These are phyloP conservation scores for Scheffersomyces lignosus DNA, from an alignment of 805 yeast species.

Conservation along the genomic window DNA sequence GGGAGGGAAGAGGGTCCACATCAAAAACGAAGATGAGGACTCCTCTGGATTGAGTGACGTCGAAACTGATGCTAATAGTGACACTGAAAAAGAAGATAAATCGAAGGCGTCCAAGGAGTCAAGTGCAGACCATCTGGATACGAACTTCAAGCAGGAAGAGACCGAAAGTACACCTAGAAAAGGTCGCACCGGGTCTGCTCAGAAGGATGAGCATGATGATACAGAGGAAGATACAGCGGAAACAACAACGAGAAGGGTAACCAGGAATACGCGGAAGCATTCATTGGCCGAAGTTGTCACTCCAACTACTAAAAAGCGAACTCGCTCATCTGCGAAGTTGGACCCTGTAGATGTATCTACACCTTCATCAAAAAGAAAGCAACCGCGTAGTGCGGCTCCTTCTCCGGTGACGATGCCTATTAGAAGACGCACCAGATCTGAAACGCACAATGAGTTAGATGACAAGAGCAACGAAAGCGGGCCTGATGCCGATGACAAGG, in stretches of 20 bases:
- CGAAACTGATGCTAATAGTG: not conserved
- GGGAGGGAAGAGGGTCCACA: constrained; percentile 1
- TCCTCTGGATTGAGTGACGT: constrained; percentile 4
- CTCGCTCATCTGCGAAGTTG: constrained; percentile 17
- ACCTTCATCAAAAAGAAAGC: constrained; percentile 9
- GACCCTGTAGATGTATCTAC: constrained; percentile 10
- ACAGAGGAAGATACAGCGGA: constrained; percentile 18
- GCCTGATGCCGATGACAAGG: constrained; percentile 3
- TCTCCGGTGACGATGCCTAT: constrained; percentile 2
- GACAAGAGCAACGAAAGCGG: constrained; percentile 4
- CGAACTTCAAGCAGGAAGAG: not conserved
- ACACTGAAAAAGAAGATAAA: not conserved
- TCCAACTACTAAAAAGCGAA: constrained; percentile 13
- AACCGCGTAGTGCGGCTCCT: constrained; percentile 11
- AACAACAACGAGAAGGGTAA: constrained; percentile 5
- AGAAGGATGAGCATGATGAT: constrained; percentile 2
- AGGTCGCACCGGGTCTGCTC: not conserved
- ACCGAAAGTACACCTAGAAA: not conserved
- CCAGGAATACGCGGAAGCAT: constrained; percentile 5
- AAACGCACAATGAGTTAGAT: constrained; percentile 10
- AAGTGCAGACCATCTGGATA: too few relatives aligned
- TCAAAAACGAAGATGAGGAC: not conserved
- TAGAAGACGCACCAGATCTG: constrained; percentile 19
- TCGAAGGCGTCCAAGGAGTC: not conserved
- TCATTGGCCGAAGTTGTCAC: constrained; percentile 3